Percentiles rank a stretch among this genome's conserved stretches.
These are phyloP conservation scores for Athelia sp. DNA, from an alignment of 1,284 basidiomycete genomes.

Conservation along the genomic window DNA sequence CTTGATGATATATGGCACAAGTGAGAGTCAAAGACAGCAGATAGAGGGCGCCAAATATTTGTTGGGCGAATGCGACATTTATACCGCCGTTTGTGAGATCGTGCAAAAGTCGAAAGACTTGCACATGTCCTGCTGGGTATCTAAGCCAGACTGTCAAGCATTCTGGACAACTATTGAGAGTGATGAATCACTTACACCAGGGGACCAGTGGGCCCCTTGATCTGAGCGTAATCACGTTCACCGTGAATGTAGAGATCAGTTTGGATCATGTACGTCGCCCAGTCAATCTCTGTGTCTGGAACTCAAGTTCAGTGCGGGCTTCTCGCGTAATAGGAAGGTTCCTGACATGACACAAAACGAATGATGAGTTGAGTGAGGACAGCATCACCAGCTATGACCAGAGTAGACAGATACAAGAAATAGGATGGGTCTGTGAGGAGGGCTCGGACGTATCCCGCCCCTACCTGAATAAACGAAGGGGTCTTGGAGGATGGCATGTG, in stretches of 20 bases:
- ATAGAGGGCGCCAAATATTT: conserved; percentile 76
- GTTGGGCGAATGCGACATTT: conserved; percentile 68
- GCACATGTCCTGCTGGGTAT: conserved; percentile 93
- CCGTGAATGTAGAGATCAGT: conserved; percentile 77
- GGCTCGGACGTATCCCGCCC: conserved; percentile 16
- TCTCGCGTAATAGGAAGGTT: conserved; percentile 5
- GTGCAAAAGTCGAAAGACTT: conserved; percentile 78
- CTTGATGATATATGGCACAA: conserved; percentile 64
- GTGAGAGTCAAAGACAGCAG: conserved; percentile 59
- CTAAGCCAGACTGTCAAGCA: conserved; percentile 35
- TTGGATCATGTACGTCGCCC: conserved; percentile 90
- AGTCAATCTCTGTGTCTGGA: conserved; percentile 98
- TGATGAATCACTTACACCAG: conserved; percentile 67
- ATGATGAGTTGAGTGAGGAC: conserved; percentile 76
- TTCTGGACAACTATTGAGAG: neutral
- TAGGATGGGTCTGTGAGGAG: conserved; percentile 57
- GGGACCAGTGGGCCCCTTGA: conserved; percentile 90
- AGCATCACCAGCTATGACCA: conserved; percentile 70
- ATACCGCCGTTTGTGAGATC: conserved; percentile 57
- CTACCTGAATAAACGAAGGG: conserved; percentile 1
- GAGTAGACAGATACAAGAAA: conserved; percentile 59
- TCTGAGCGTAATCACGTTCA: conserved; percentile 80
- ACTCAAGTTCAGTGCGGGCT: conserved; percentile 10
- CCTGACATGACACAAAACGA: conserved; percentile 75
- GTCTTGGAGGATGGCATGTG: neutral